These are phyloP conservation scores for Eucalyptus erythrocorys DNA, from an alignment of 345 rosid species.

Conservation along the genomic window DNA sequence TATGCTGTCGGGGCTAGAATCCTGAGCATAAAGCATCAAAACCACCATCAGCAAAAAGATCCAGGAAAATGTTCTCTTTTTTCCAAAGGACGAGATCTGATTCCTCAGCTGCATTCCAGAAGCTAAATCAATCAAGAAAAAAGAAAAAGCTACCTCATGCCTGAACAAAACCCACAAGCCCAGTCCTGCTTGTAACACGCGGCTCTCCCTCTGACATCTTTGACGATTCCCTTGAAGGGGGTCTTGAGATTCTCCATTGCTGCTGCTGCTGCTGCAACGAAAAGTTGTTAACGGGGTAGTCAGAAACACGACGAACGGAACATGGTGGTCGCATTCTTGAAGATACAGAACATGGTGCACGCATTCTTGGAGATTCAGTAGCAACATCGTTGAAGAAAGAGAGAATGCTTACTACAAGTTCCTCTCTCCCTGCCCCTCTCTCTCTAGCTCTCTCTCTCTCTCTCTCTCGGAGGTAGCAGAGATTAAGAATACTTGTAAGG, in stretches of 20 bases:
- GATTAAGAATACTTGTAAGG: neutral
- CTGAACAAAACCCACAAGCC: slow-evolving; percentile 27
- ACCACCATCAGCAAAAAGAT: neutral
- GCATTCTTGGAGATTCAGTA: neutral
- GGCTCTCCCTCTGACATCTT: slow-evolving; percentile 50
- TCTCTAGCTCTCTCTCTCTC: neutral
- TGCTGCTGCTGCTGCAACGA: neutral
- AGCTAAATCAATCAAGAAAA: neutral
- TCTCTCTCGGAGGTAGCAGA: neutral
- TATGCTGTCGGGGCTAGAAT: slow-evolving; percentile 65
- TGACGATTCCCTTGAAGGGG: slow-evolving; percentile 58
- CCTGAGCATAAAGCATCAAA: slow-evolving; percentile 11
- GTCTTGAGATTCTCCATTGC: slow-evolving; percentile 33
- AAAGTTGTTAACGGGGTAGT: neutral
- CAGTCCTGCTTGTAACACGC: slow-evolving; percentile 65
- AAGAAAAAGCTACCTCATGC: slow-evolving; percentile 28
- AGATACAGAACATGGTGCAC: neutral
- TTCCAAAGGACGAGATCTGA: neutral
- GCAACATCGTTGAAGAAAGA: neutral
- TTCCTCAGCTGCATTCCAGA: neutral
- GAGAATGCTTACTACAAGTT: neutral
- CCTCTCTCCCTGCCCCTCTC: neutral
- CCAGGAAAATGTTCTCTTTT: neutral
- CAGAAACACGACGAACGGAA: neutral
- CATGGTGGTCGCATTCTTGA: neutral